Conservation (phyloP, 2,329 filamentous ascomycete genomes). For the Cladophialophora exuberans region DNA sequence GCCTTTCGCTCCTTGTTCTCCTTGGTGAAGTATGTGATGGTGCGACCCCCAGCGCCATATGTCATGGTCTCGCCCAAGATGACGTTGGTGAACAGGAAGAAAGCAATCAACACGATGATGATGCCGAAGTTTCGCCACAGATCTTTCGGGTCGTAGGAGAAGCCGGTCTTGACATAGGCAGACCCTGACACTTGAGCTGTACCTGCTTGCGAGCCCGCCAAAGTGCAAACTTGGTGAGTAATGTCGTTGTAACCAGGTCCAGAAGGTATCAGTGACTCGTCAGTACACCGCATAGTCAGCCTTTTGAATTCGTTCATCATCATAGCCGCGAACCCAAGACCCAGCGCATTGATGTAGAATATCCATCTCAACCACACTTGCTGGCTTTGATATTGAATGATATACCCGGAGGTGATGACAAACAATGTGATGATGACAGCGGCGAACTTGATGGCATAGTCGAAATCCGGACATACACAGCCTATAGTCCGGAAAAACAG, state of each 20-base stretch:
- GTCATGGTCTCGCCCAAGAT: constrained; percentile 45
- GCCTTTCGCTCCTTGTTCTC: constrained; percentile 43
- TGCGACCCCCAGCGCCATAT: constrained; percentile 46
- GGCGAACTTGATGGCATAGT: constrained; percentile 82
- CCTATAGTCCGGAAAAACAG: constrained; percentile 77
- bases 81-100: constrained; percentile 43
- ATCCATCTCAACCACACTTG: constrained; percentile 81
- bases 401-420: constrained; percentile 77
- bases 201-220: constrained; percentile 71
- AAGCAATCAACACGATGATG: constrained; percentile 41
- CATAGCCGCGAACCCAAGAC: constrained; percentile 73
- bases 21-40: constrained; percentile 46
- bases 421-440: constrained; percentile 80
- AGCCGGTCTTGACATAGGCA: constrained; percentile 70
- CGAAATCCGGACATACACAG: constrained; percentile 77
- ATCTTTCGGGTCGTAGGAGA: constrained; percentile 67
- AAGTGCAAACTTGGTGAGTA: constrained; percentile 77
- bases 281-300: constrained; percentile 69
- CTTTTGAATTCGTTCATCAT: constrained; percentile 86
- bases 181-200: constrained; percentile 65
- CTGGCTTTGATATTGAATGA: constrained; percentile 76
- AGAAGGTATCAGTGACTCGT: constrained; percentile 69
- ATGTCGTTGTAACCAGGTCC: constrained; percentile 73
- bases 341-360: constrained; percentile 75
- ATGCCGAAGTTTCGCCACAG: constrained; percentile 67